A percentile compares a stretch with the other conserved stretches of the same genome.
Conservation (phyloP, 805 yeast species). For the fission yeast (Schizosaccharomyces pombe) region DNA sequence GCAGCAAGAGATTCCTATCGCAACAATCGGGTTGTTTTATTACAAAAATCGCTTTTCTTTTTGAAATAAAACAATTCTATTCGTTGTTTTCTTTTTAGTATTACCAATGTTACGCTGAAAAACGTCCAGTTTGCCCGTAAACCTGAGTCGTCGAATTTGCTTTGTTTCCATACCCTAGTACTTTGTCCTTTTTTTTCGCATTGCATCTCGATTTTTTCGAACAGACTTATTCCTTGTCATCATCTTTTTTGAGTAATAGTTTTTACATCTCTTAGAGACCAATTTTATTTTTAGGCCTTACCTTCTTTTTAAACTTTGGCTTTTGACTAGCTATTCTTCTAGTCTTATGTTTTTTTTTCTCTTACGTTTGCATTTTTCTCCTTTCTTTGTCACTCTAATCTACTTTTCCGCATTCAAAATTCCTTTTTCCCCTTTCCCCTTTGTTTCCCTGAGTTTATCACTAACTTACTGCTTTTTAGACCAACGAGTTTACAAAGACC, state of each 20-base stretch:
- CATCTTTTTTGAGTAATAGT: no score
- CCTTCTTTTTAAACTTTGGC: no score
- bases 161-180: no score
- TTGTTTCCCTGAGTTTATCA: neutral
- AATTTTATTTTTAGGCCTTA: no score
- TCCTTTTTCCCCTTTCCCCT: neutral
- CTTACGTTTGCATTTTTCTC: neutral
- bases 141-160: no score
- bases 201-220: no score
- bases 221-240: no score
- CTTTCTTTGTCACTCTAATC: neutral
- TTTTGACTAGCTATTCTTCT: no score
- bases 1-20: neutral
- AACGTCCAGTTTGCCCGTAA: neutral
- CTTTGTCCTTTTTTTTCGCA: no score
- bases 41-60: neutral
- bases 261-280: no score
- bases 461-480: slow-evolving; percentile 13
- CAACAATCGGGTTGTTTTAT: neutral
- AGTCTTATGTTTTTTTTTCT: neutral
- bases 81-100: neutral
- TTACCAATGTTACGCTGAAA: neutral
- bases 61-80: slow-evolving; percentile 1
- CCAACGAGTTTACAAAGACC: slow-evolving; percentile 70
- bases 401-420: neutral